These are phyloP conservation scores for Yarrowia sp. DNA, from an alignment of 805 yeast species.

Conservation along the genomic window DNA sequence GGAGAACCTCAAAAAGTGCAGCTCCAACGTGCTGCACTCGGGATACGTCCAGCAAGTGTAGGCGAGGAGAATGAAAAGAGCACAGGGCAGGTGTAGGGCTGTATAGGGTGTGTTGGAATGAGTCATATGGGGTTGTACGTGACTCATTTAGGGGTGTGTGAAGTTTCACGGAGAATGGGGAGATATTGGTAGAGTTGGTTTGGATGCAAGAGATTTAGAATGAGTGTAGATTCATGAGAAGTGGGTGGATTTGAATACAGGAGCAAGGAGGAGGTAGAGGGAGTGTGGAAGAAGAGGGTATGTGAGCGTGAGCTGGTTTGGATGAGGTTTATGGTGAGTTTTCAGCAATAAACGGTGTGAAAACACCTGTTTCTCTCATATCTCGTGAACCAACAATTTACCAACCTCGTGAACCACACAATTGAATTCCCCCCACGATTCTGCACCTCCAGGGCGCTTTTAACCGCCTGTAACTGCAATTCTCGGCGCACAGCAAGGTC, in stretches of 20 bases:
- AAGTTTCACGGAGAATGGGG: too few relatives aligned
- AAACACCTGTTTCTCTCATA: too few relatives aligned
- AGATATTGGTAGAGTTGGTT: too few relatives aligned
- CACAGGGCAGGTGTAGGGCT: neutral
- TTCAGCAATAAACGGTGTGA: too few relatives aligned
- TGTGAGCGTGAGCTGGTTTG: too few relatives aligned
- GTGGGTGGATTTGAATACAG: too few relatives aligned
- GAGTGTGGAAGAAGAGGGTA: too few relatives aligned
- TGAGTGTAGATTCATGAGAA: too few relatives aligned
- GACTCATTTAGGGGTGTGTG: neutral
- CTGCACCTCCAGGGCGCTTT: neutral
- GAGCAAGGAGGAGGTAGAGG: too few relatives aligned
- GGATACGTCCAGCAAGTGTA: neutral
- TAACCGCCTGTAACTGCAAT: neutral
- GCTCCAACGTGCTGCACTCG: neutral
- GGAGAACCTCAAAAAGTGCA: neutral
- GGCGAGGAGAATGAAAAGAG: neutral
- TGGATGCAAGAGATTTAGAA: too few relatives aligned
- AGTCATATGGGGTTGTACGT: neutral
- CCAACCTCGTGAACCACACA: neutral
- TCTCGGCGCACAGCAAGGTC: neutral
- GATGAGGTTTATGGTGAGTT: too few relatives aligned
- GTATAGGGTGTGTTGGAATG: neutral
- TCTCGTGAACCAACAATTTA: too few relatives aligned
- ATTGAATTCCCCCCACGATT: neutral